These are phyloP conservation scores for Centaurea solstitialis DNA, from an alignment of 129 eudicot species.

Conservation along the genomic window DNA sequence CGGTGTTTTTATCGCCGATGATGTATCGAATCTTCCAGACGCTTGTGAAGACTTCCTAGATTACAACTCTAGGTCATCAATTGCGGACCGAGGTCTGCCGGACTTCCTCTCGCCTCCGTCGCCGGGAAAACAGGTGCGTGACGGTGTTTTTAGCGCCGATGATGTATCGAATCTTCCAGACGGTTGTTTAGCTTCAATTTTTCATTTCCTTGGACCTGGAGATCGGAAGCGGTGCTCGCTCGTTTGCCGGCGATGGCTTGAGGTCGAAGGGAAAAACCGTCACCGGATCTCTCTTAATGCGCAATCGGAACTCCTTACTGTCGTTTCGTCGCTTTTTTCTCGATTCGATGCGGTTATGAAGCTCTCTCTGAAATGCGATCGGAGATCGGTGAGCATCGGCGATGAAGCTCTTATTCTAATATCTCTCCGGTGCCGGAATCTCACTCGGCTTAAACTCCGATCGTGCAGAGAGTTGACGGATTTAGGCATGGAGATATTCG, in stretches of 20 bases:
- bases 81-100: slow-evolving; percentile 16
- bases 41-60: slow-evolving; percentile 6
- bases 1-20: neutral
- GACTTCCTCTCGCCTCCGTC: neutral
- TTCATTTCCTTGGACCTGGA: slow-evolving; percentile 48
- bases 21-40: too few relatives aligned
- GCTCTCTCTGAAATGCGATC: slow-evolving; percentile 59
- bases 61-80: slow-evolving; percentile 17
- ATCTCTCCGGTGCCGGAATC: slow-evolving; percentile 49
- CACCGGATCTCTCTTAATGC: slow-evolving; percentile 64
- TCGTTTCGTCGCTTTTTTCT: slow-evolving; percentile 30
- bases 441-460: slow-evolving; percentile 58
- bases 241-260: slow-evolving; percentile 64
- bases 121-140: neutral
- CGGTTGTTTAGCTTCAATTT: slow-evolving; percentile 59
- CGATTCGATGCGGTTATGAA: slow-evolving; percentile 66
- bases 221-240: slow-evolving; percentile 63
- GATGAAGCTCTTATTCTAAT: slow-evolving; percentile 48
- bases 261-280: slow-evolving; percentile 65
- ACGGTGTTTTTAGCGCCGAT: neutral
- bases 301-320: slow-evolving; percentile 23
- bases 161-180: slow-evolving; percentile 43
- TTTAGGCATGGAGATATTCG: slow-evolving; percentile 46
- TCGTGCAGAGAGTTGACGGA: slow-evolving; percentile 54
- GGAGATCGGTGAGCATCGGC: slow-evolving; percentile 54